Percentiles rank a stretch among this genome's conserved stretches.
These are phyloP conservation scores for Niebla homalea DNA, from an alignment of 495 filamentous ascomycete genomes.

Conservation along the genomic window DNA sequence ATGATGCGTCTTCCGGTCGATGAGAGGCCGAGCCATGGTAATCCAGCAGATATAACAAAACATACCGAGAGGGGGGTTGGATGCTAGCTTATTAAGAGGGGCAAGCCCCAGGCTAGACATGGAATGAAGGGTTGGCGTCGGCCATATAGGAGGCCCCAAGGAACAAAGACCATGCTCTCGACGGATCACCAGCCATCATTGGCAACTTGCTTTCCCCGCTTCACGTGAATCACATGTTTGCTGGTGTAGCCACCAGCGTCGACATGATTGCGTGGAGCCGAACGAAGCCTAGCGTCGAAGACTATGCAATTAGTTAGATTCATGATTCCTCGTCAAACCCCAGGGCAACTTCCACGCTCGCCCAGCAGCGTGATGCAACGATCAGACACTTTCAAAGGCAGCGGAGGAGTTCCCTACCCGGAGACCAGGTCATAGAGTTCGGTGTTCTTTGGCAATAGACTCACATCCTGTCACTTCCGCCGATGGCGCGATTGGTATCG, in stretches of 20 bases:
- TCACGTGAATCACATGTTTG: conserved; percentile 57
- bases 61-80: conserved; percentile 8
- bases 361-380: conserved; percentile 50
- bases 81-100: conserved; percentile 6
- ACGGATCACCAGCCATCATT: conserved; percentile 43
- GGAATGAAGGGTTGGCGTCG: conserved; percentile 3
- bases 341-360: conserved; percentile 38
- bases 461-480: conserved; percentile 98
- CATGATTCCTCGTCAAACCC: conserved; percentile 29
- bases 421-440: conserved; percentile 47
- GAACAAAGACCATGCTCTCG: background rate
- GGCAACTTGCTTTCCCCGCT: conserved; percentile 51
- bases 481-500: conserved; percentile 77
- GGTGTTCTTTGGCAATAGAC: conserved; percentile 43
- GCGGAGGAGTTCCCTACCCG: conserved; percentile 85
- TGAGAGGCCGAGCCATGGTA: conserved; percentile 13
- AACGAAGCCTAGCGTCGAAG: conserved; percentile 88
- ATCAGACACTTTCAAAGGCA: conserved; percentile 60
- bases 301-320: conserved; percentile 78
- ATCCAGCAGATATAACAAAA: conserved; percentile 7
- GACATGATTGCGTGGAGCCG: conserved; percentile 77
- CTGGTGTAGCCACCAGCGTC: conserved; percentile 42
- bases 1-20: conserved; percentile 3
- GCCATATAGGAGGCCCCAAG: background rate
- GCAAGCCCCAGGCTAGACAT: conserved; percentile 4